Base-by-base conservation (phyloP, 2,329 filamentous ascomycete species). In the Podosphaera fusca region DNA sequence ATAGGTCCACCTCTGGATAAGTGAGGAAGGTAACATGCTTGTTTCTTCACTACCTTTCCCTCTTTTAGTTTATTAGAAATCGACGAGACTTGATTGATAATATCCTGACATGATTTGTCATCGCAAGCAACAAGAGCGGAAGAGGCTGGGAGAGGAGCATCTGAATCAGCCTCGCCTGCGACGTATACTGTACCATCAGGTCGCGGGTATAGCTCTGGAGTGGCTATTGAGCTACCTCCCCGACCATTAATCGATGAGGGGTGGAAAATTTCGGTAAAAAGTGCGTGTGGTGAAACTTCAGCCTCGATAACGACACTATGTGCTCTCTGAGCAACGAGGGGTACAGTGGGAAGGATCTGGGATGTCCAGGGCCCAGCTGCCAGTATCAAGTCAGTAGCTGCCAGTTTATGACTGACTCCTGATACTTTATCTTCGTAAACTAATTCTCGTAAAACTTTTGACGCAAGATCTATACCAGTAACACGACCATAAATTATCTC, bases 141-240 rank as follows among this genome's bases (percentile, higher is more conserved):
- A 0, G 82, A 82, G 2, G 80, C 73, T 0, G 92, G 92, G 0
- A 98, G 75, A 0, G 87, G 83, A 0, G 87, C 76, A 2, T 75
- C 69, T 1, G 77, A 76, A 67, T 98, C 92, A 30, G 87, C 87
- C 65, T 95, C 89, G 50, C 79, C 92, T 67, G 92, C 98, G 0
- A 87, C 89, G 68, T 98, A 98, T 9, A 95, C 84, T 67, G 95
- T 89, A 57, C 84, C 79, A 67, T 87, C 84, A 0, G 89, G 89
- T 3, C 92, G 78, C 0, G 92, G 85, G 67, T 98, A 98, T 60
- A 96, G 92, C 69, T 98, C 92, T 0, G 92, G 92, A 33, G 87
- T 82, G 10, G 87, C 87, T 21, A 77, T 77, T 34, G 80, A 76
- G 58, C 74, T 74, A 69, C 77, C 78, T 64, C 70, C 71, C 64